A percentile compares a stretch with the other conserved stretches of the same genome.
These are phyloP conservation scores for Raddia guianensis DNA, from an alignment of 176 grass and related monocot genomes.

Conservation along the genomic window DNA sequence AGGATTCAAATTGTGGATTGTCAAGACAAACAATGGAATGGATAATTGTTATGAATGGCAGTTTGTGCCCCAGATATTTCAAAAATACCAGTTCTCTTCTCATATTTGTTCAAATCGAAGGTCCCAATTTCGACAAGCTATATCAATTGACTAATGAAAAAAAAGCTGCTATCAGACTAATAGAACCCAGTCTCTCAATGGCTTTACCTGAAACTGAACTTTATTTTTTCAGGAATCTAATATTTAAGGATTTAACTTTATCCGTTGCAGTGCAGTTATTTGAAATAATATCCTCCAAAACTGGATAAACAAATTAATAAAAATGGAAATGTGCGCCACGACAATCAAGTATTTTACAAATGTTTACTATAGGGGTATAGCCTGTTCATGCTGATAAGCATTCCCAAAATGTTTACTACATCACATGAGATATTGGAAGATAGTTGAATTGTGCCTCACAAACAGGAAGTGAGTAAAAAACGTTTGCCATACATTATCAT, in stretches of 20 bases:
- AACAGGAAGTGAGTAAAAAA: neutral
- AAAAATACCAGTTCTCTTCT: neutral
- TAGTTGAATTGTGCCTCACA: neutral
- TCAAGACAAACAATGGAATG: constrained; percentile 2
- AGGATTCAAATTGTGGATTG: constrained; percentile 10
- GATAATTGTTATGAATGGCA: neutral
- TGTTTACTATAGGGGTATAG: neutral
- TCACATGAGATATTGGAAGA: neutral
- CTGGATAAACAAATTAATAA: neutral
- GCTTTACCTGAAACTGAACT: neutral
- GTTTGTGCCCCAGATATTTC: neutral
- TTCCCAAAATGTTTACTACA: neutral
- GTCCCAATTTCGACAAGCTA: neutral
- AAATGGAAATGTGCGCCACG: neutral
- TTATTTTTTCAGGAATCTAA: neutral
- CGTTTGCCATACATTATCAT: neutral
- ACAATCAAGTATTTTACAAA: neutral
- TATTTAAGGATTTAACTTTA: neutral
- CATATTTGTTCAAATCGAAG: neutral
- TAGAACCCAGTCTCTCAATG: neutral
- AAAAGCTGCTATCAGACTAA: neutral
- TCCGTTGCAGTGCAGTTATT: neutral
- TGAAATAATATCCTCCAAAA: neutral
- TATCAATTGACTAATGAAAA: neutral
- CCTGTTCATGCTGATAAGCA: neutral